Conservation (phyloP, 129 eudicot genomes). For the Saussurea involucrata region DNA sequence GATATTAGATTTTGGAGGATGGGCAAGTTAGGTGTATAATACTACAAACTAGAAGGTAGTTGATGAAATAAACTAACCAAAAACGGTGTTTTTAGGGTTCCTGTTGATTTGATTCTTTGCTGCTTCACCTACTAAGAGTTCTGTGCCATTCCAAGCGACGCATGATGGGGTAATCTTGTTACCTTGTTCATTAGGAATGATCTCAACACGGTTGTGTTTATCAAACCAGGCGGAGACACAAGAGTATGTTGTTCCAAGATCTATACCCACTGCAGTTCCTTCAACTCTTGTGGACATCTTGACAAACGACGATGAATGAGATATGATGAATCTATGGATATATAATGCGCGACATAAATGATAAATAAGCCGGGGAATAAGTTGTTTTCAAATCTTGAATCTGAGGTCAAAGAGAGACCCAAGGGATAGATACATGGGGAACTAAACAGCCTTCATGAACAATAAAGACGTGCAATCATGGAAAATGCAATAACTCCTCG, state of each 20-base stretch:
- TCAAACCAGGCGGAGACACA: too few species aligned
- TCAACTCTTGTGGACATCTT: background rate
- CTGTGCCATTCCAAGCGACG: too few species aligned
- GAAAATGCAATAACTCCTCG: background rate
- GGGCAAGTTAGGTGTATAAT: too few species aligned
- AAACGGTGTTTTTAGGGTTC: slow-evolving; percentile 18
- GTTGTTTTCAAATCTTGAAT: background rate
- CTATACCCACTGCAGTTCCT: too few species aligned
- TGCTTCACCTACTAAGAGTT: slow-evolving; percentile 5
- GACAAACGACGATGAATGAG: background rate
- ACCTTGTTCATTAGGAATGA: too few species aligned
- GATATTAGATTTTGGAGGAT: too few species aligned
- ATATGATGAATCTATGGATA: background rate
- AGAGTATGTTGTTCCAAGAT: too few species aligned
- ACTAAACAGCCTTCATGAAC: background rate
- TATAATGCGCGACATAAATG: background rate
- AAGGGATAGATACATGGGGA: background rate
- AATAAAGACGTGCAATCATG: background rate
- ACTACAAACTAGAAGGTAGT: background rate
- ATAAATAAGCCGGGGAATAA: background rate
- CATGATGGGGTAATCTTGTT: too few species aligned
- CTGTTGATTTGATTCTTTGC: slow-evolving; percentile 24
- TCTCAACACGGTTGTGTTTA: too few species aligned
- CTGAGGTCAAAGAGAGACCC: background rate
- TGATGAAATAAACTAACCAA: background rate